Conservation (phyloP, 2,329 filamentous ascomycete genomes). For the Diaporthe batatas region DNA sequence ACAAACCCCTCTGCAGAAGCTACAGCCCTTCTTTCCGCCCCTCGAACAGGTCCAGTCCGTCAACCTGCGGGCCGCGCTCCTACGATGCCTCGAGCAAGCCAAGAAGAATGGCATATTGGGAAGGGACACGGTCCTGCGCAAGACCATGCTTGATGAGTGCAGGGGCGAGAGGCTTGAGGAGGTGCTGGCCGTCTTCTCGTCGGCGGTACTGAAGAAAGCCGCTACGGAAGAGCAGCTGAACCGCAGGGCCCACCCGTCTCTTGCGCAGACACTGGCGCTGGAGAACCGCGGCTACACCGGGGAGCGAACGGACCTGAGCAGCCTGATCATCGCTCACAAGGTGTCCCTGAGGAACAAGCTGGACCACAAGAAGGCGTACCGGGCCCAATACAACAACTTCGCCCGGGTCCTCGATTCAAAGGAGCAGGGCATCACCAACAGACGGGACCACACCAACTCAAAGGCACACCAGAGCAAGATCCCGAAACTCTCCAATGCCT, state of each 20-base stretch:
- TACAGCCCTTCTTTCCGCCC: constrained; percentile 91
- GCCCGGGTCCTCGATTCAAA: constrained; percentile 74
- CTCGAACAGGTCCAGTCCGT: constrained; percentile 90
- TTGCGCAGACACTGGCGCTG: constrained; percentile 68
- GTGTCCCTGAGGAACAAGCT: constrained; percentile 73
- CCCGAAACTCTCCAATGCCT: constrained; percentile 54
- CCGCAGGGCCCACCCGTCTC: constrained; percentile 54
- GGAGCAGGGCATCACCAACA: constrained; percentile 67
- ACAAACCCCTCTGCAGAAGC: constrained; percentile 70
- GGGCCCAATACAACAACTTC: constrained; percentile 73
- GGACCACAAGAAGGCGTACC: constrained; percentile 70
- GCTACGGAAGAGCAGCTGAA: constrained; percentile 56
- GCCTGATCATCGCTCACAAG: constrained; percentile 80
- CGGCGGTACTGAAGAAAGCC: constrained; percentile 80
- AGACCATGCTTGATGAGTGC: constrained; percentile 97
- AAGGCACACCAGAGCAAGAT: background rate
- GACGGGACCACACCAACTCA: constrained; percentile 61
- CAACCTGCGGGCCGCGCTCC: constrained; percentile 87
- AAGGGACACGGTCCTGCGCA: constrained; percentile 83
- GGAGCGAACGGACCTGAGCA: constrained; percentile 68
- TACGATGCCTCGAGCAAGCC: constrained; percentile 83
- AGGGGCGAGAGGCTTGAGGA: constrained; percentile 93
- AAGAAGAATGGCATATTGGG: constrained; percentile 91
- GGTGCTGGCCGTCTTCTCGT: constrained; percentile 85
- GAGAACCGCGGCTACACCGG: constrained; percentile 70